Conservation (phyloP, 495 filamentous ascomycete genomes). For the Xylaria bambusicola region DNA sequence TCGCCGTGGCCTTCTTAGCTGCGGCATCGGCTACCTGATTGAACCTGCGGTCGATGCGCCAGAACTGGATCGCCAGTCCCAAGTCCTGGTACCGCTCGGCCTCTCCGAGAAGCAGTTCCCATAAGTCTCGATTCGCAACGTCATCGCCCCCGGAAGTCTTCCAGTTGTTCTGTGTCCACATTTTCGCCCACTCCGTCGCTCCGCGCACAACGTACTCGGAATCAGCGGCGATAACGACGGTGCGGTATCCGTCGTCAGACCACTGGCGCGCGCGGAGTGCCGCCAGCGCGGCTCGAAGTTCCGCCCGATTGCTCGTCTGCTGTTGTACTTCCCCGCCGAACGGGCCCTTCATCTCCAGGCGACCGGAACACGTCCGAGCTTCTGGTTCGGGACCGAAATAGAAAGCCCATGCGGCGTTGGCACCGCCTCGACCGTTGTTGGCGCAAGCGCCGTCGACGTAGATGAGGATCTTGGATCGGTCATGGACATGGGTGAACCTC, state of each 20-base stretch:
- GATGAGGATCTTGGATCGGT: too few species aligned
- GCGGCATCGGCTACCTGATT: too few species aligned
- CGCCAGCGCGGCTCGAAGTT: conserved; percentile 42
- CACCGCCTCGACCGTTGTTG: conserved; percentile 33
- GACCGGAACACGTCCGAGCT: conserved; percentile 1
- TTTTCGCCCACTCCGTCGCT: conserved; percentile 40
- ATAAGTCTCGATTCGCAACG: conserved; percentile 48
- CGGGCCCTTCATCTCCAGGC: conserved; percentile 38
- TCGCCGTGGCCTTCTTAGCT: too few species aligned
- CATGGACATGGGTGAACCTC: too few species aligned
- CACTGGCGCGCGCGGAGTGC: conserved; percentile 40
- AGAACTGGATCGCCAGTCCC: conserved; percentile 41
- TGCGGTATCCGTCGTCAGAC: conserved; percentile 40
- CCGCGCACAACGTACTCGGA: conserved; percentile 47
- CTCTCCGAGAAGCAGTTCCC: conserved; percentile 43
- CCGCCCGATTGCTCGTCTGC: conserved; percentile 48
- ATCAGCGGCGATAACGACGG: conserved; percentile 49
- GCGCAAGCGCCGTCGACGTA: conserved; percentile 38
- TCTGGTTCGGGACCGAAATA: conserved; percentile 19
- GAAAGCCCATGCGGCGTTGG: conserved; percentile 41
- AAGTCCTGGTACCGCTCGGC: conserved; percentile 26
- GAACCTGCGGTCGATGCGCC: conserved; percentile 23
- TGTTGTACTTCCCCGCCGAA: conserved; percentile 28
- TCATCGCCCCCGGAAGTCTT: conserved; percentile 12
- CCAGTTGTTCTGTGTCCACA: conserved; percentile 48